These are phyloP conservation scores for Penicillium sp. DNA, from an alignment of 2,329 filamentous ascomycete species.

Conservation along the genomic window DNA sequence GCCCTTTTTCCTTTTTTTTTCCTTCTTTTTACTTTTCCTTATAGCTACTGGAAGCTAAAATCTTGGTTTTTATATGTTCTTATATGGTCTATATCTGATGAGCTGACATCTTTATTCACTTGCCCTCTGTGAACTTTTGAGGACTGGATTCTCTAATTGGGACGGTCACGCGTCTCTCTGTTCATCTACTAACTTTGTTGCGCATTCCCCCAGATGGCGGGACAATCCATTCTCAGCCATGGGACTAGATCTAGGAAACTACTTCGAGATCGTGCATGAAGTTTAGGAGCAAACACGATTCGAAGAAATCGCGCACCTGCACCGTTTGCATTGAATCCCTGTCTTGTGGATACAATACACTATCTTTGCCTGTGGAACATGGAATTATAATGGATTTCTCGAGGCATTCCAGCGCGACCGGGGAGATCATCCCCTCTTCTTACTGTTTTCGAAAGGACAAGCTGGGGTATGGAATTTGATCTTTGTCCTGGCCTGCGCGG, in stretches of 20 bases:
- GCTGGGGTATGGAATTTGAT: constrained; percentile 15
- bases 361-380: background rate
- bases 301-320: constrained; percentile 5
- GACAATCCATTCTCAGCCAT: constrained; percentile 9
- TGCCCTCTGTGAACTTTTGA: no score
- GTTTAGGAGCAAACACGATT: background rate
- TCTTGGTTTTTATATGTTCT: background rate
- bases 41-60: background rate
- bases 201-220: constrained; percentile 20
- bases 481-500: background rate
- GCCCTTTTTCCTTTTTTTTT: constrained; percentile 10
- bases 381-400: background rate
- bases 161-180: no score
- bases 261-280: constrained; percentile 8
- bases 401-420: constrained; percentile 15
- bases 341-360: background rate
- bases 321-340: background rate
- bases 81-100: background rate
- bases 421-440: constrained; percentile 5
- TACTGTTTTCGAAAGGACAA: constrained; percentile 1
- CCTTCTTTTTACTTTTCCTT: constrained; percentile 5
- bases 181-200: background rate
- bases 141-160: no score
- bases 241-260: background rate
- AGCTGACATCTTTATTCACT: background rate